Base-by-base conservation (phyloP, 176 grass and related monocot species). In the Eremochloa ophiuroides region DNA sequence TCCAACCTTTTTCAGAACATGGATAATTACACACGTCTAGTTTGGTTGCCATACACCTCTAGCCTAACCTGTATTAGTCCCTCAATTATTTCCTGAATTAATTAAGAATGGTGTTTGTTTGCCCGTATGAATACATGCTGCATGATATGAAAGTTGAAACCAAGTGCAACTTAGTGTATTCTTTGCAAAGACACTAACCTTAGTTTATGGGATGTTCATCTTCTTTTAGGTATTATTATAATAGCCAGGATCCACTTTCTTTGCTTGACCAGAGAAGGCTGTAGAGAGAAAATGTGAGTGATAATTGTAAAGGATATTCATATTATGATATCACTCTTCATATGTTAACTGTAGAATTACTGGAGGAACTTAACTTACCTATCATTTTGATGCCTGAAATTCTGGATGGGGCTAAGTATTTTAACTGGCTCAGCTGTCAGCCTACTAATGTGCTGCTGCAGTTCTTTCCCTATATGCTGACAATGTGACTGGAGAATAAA, bases 381-480 rank as follows among this genome's bases (percentile, higher is more conserved):
- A 87, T 87, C 1, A 1, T 56, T 42, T 50, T 25, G 33, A 87
- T 80, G 3, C 30, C 58, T 79, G 62, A 69, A 69, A 62, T 51
- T 80, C 20, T 10, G 20, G 6, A 20, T 7, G 62, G 73, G 29
- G 46, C 83, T 8, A 77, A 41, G 66, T 84, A 85, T 56, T 71
- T 73, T 82, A 88, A 77, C 23, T 77, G 73, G 43, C 63, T 82
- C 55, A 88, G 39, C 37, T 22, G 80, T 85, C 28, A 88, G 48
- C 44, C 51, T 85, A 51, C 51, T 71, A 22, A 91, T 61, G 8
- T 67, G 56, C 33, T 70, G 56, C 65, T 39, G 60, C 10, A 91
- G 59, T 42, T 3, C 44, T 20, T 50, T 46, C 75, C 58, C 12
- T 5, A 66, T 23, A 38, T 46, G 0, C 9, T 22, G 15, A 22